Base-by-base conservation (phyloP, 148 eudicot genomes). In the Rhododendron simsii region DNA sequence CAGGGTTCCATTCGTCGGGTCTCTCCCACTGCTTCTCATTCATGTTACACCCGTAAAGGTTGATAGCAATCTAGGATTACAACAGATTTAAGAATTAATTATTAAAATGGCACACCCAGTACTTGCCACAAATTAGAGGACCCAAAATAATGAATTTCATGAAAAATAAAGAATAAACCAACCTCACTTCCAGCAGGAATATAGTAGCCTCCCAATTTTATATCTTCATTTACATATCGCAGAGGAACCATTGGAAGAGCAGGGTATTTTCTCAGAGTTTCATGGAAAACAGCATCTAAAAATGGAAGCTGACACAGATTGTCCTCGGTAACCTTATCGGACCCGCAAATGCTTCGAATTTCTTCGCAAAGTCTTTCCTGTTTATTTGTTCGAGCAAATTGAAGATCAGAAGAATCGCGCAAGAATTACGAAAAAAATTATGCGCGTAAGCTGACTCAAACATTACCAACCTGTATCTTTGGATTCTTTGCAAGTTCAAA, bases 141-240 rank as follows among this genome's bases (percentile, higher is more conserved):
- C 45, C 45, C 8, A 41, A 41, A 41, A 41, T 41, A 41, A 41
- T 0, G 7, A 41, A 41, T 41, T 41, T 41, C 45, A 41, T 41
- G 45, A 41, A 41, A 41, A 41, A 41, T 41, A 41, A 41, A 41
- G 45, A 41, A 41, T 41, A 84, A 33, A 33, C 10, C 41, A 74
- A 96, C 99, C 99, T 96, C 98, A 67, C 91, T 95, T 81, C 95
- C 98, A 48, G 93, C 89, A 67, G 98, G 98, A 85, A 97, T 86
- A 83, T 88, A 88, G 83, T 92, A 94, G 26, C 98, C 98, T 86
- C 95, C 98, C 33, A 97, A 84, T 78, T 94, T 91, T 4, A 95
- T 91, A 83, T 94, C 93, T 89, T 95, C 96, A 41, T 93, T 93
- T 3, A 87, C 99, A 83, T 92, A 93, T 87, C 98, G 87, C 33